Percentiles rank a stretch among this genome's conserved stretches.
These are phyloP conservation scores for Castanopsis chinensis DNA, from an alignment of 306 rosid genomes.

Conservation along the genomic window DNA sequence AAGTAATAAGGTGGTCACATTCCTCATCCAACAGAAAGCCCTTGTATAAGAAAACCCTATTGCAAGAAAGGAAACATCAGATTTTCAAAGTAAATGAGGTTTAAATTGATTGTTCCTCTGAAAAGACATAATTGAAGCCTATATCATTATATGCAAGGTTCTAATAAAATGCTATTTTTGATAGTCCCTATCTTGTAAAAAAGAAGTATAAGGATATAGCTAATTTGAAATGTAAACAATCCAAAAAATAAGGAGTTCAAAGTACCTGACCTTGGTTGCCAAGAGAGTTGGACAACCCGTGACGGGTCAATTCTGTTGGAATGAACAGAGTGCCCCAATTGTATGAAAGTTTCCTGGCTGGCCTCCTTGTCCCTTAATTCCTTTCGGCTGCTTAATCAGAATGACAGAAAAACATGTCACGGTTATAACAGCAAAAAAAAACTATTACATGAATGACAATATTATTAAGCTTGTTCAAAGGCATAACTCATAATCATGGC, in stretches of 20 bases:
- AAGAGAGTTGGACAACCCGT: slow-evolving; percentile 74
- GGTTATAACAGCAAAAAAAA: not conserved
- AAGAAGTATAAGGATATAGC: not conserved
- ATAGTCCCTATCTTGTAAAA: not conserved
- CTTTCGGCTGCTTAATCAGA: slow-evolving; percentile 54
- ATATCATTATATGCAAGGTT: not conserved
- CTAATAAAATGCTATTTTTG: not conserved
- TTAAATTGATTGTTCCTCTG: not conserved
- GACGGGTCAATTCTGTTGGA: slow-evolving; percentile 61
- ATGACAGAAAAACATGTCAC: not conserved
- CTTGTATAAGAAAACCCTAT: slow-evolving; percentile 68
- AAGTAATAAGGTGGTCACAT: slow-evolving; percentile 71
- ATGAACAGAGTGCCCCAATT: slow-evolving; percentile 31
- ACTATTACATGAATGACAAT: not conserved
- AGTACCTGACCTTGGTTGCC: slow-evolving; percentile 99
- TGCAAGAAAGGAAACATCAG: slow-evolving; percentile 22
- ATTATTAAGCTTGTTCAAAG: not conserved
- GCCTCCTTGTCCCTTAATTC: slow-evolving; percentile 44
- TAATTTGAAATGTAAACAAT: not conserved
- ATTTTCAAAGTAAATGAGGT: not conserved
- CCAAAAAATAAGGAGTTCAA: slow-evolving; percentile 20
- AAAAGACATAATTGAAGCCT: not conserved
- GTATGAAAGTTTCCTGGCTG: slow-evolving; percentile 15
- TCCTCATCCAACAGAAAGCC: slow-evolving; percentile 66
- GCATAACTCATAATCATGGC: not conserved